Percentiles rank a stretch among this genome's conserved stretches.
Evolutionary conservation across 768 basidiomycete genomes (phyloP).

Genomic region (Phlebiopsis flavidoalba): DNA sequence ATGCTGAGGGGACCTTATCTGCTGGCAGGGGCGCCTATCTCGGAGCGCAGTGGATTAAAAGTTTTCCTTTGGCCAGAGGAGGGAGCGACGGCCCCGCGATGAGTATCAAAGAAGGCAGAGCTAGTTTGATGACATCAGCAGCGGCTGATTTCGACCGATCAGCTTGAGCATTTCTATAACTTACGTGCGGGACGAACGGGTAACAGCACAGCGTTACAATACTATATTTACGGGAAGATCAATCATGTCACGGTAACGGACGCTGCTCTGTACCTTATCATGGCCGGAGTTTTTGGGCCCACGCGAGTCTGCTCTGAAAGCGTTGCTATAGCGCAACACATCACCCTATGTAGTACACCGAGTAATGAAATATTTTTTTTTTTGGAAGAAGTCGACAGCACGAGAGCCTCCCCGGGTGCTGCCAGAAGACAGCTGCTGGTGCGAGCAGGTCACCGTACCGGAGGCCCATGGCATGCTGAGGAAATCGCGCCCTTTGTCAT

Average conservation of each 20-base stretch:
- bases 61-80: constrained; percentile 71
- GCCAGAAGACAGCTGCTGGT: too few species aligned
- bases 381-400: not conserved
- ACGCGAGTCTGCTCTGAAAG: not conserved
- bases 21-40: constrained; percentile 74
- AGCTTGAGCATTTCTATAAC: constrained; percentile 1
- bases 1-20: not conserved
- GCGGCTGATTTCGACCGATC: not conserved
- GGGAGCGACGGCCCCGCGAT: constrained; percentile 23
- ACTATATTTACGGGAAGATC: constrained; percentile 9
- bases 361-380: too few species aligned
- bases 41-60: constrained; percentile 98
- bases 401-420: too few species aligned
- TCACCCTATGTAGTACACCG: constrained; percentile 1
- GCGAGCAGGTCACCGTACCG: too few species aligned
- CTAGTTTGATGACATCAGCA: too few species aligned
- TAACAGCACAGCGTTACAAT: constrained; percentile 8
- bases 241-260: constrained; percentile 7
- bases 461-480: too few species aligned
- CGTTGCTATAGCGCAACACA: constrained; percentile 2
- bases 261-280: constrained; percentile 6
- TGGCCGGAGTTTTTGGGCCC: not conserved
- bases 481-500: too few species aligned
- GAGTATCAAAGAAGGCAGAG: too few species aligned
- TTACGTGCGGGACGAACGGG: not conserved